Conservation (phyloP, 371 early-diverging fungal species). For the Cokeromyces recurvatus region DNA sequence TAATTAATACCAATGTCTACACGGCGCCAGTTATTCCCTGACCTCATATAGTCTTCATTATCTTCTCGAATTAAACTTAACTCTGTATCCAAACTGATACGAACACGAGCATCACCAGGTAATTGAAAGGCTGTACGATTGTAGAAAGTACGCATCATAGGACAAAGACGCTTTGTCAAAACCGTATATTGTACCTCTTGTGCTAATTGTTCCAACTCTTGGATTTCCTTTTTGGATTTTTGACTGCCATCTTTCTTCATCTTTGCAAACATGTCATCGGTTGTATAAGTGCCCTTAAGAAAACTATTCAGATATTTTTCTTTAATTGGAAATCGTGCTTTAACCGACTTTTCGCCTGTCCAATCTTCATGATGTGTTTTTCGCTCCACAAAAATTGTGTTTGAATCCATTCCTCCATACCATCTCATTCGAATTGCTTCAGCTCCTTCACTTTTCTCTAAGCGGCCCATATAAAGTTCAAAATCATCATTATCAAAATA, state of each 20-base stretch:
- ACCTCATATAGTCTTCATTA: slow-evolving; percentile 65
- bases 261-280: slow-evolving; percentile 77
- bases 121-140: slow-evolving; percentile 99
- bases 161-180: slow-evolving; percentile 73
- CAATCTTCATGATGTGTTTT: slow-evolving; percentile 98
- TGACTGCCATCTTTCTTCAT: slow-evolving; percentile 78
- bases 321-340: slow-evolving; percentile 95
- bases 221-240: slow-evolving; percentile 80
- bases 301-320: slow-evolving; percentile 92
- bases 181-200: slow-evolving; percentile 83
- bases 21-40: slow-evolving; percentile 93
- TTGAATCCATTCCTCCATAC: slow-evolving; percentile 89
- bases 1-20: slow-evolving; percentile 89
- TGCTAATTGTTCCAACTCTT: slow-evolving; percentile 76
- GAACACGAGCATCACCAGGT: slow-evolving; percentile 97
- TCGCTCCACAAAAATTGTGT: slow-evolving; percentile 95
- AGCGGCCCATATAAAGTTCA: slow-evolving; percentile 90
- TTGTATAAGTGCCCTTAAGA: slow-evolving; percentile 78
- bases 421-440: slow-evolving; percentile 94
- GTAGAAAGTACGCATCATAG: slow-evolving; percentile 95
- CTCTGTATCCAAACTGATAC: slow-evolving; percentile 98
- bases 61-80: slow-evolving; percentile 97
- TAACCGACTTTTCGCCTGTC: slow-evolving; percentile 96
- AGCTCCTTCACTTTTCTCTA: slow-evolving; percentile 94
- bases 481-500: slow-evolving; percentile 96